These are phyloP conservation scores for Nymphaea colorata DNA, from an alignment of 164 flowering plant species.

Conservation along the genomic window DNA sequence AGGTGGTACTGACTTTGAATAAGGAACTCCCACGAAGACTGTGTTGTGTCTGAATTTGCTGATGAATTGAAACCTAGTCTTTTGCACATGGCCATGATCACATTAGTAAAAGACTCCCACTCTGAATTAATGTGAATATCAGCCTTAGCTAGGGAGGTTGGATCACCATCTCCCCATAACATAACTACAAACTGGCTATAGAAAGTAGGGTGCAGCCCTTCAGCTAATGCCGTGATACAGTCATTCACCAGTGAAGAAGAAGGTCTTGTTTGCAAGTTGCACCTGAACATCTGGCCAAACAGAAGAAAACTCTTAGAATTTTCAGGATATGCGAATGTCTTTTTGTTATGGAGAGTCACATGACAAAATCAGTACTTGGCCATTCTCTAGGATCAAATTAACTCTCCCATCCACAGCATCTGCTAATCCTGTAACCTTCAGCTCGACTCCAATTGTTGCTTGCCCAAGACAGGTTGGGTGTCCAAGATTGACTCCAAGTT, in stretches of 20 bases:
- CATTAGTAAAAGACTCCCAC: conserved; percentile 62
- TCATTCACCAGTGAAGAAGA: conserved; percentile 73
- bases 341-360: too few species aligned
- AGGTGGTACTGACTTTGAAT: conserved; percentile 58
- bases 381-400: conserved; percentile 51
- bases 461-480: too few species aligned
- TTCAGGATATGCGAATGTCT: too few species aligned
- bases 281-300: conserved; percentile 56
- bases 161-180: conserved; percentile 63
- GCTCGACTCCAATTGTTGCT: conserved; percentile 17
- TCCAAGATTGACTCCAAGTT: too few species aligned
- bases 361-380: conserved; percentile 35
- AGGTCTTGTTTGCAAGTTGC: conserved; percentile 60
- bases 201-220: conserved; percentile 51
- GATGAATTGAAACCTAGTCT: conserved; percentile 11
- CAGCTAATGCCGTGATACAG: conserved; percentile 80
- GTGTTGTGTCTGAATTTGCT: conserved; percentile 11
- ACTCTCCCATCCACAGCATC: conserved; percentile 79
- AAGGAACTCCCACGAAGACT: conserved; percentile 84
- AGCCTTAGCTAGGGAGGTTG: conserved; percentile 25
- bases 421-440: conserved; percentile 55
- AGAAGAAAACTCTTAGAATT: neutral
- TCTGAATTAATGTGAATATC: conserved; percentile 53
- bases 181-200: conserved; percentile 60
- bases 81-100: conserved; percentile 40